phyloP scores from a whole-genome alignment of 768 basidiomycete genomes.

The Pleurotus salmoneostramineus region DNA sequence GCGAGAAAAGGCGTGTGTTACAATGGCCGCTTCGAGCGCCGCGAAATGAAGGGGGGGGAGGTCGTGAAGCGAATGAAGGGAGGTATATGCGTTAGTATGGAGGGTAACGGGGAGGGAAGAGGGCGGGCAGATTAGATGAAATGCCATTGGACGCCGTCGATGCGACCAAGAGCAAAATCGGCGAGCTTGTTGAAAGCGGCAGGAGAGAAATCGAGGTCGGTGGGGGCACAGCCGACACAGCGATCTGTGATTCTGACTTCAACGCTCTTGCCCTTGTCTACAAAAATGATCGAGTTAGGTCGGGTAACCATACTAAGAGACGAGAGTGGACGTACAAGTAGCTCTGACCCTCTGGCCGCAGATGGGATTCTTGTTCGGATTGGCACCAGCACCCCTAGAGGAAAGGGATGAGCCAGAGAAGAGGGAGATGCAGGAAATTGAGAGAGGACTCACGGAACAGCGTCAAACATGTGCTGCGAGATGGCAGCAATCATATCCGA shows the following conservation, averaged over 20 bases:
- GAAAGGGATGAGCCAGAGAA: conserved; percentile 2
- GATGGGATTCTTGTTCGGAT: conserved; percentile 77
- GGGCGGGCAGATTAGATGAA: conserved; percentile 29
- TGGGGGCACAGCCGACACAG: conserved; percentile 48
- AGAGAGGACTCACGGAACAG: conserved; percentile 46
- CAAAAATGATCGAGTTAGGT: conserved; percentile 6
- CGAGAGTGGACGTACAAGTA: conserved; percentile 39
- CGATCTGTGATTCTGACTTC: conserved; percentile 56
- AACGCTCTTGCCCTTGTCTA: conserved; percentile 50
- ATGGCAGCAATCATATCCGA: conserved; percentile 55
- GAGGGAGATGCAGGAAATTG: neutral
- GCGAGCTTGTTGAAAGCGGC: conserved; percentile 52
- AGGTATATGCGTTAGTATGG: conserved; percentile 7
- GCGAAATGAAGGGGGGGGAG: conserved; percentile 13
- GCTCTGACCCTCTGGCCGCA: conserved; percentile 47
- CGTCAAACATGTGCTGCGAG: conserved; percentile 51
- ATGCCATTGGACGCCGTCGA: conserved; percentile 45
- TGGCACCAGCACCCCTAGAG: conserved; percentile 49
- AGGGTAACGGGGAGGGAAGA: conserved; percentile 7
- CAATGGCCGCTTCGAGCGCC: conserved; percentile 22
- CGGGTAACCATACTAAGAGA: conserved; percentile 4
- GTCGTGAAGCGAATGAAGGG: conserved; percentile 1
- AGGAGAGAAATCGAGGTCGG: conserved; percentile 63
- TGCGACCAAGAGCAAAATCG: conserved; percentile 39
- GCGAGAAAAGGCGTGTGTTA: conserved; percentile 13